Evolutionary conservation across 768 basidiomycete genomes (phyloP), one percentile per base, ranked within the genome.

Genomic region (Crassisporium funariophilum): DNA sequence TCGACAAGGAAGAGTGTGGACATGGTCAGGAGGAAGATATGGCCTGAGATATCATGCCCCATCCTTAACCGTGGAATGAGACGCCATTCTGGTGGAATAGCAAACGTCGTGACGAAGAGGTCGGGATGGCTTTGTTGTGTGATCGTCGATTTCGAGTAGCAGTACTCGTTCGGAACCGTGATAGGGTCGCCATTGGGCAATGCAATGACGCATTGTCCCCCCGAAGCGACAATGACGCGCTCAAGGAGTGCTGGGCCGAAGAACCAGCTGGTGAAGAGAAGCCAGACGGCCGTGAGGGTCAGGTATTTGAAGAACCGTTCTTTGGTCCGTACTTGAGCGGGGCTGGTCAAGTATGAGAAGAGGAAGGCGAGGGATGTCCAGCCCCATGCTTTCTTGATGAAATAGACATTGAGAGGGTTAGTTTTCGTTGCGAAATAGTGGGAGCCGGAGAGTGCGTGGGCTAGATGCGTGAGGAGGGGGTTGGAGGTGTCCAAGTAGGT

Each of bases 31-130:
- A 98, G 77, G 71, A 97, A 98, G 22, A 93, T 74, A 61, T 98
- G 95, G 5, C 95, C 95, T 0, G 92, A 95, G 11, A 98, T 82
- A 58, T 98, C 95, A 62, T 97, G 93, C 0, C 95, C 95, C 33
- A 75, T 78, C 43, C 82, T 76, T 52, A 95, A 69, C 21, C 86
- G 71, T 7, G 93, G 90, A 2, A 65, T 57, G 0, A 68, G 69
- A 21, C 60, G 63, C 78, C 78, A 85, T 11, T 68, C 73, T 2
- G 37, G 63, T 1, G 74, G 72, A 22, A 71, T 56, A 4, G 64
- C 38, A 41, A 77, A 55, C 16, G 68, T 58, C 4, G 51, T 29
- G 10, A 23, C 59, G 67, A 91, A 90, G 34, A 91, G 69, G 11
- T 66, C 52, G 1, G 90, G 83, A 55, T 92, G 86, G 0, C 83